Percentiles rank a stretch among this genome's conserved stretches.
Evolutionary conservation across 352 stramenopile species (phyloP).

Genomic region (Globisporangium abappressorium): DNA sequence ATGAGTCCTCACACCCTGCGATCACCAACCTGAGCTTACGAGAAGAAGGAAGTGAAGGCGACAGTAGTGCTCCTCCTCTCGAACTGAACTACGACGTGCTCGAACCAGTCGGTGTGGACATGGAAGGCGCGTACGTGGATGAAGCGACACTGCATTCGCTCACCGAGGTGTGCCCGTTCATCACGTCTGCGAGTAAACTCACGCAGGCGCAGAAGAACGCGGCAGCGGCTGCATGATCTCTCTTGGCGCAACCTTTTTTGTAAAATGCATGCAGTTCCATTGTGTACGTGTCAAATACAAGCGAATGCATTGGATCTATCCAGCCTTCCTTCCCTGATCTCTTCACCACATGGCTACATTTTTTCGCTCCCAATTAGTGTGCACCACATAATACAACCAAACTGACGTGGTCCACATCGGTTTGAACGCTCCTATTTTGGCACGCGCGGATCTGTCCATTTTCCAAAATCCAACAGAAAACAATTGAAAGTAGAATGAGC

Average conservation of each 20-base stretch:
- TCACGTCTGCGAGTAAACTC: conserved; percentile 11
- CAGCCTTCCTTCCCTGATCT: not conserved
- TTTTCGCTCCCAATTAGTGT: not conserved
- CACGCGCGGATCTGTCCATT: not conserved
- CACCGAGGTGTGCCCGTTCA: conserved; percentile 12
- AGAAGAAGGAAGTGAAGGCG: not conserved
- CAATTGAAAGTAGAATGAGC: not conserved
- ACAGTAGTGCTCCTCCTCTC: not conserved
- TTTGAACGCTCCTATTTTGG: not conserved
- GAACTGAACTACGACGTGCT: conserved; percentile 10
- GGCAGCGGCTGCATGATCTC: conserved; percentile 8
- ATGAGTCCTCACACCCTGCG: not conserved
- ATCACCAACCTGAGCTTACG: not conserved
- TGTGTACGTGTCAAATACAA: not conserved
- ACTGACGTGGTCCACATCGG: not conserved
- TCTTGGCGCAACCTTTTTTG: not conserved
- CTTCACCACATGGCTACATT: not conserved
- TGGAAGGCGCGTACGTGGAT: conserved; percentile 12
- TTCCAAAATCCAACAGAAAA: not conserved
- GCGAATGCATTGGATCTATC: not conserved
- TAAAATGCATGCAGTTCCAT: not conserved
- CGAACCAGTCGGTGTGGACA: not conserved
- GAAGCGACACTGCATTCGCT: conserved; percentile 5
- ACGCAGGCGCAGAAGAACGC: conserved; percentile 6
- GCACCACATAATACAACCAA: not conserved